Conservation (phyloP, 495 filamentous ascomycete species). For the Annulohypoxylon maeteangense region DNA sequence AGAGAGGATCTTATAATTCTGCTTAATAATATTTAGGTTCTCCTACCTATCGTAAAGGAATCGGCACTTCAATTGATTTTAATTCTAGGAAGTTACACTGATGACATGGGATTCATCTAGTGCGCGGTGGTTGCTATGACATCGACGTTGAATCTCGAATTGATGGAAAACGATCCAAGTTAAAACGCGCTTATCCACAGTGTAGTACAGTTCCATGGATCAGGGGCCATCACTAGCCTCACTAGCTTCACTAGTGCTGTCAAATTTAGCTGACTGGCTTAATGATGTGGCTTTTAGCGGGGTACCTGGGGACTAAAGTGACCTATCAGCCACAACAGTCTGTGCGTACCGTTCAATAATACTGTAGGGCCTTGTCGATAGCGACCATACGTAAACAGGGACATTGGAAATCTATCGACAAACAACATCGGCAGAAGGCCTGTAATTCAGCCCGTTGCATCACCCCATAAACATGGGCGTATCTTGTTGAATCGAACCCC, state of each 20-base stretch:
- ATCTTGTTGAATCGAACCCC: conserved; percentile 11
- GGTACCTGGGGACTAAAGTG: background rate
- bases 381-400: conserved; percentile 25
- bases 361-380: conserved; percentile 19
- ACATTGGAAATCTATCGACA: conserved; percentile 13
- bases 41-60: background rate
- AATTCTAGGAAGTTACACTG: background rate
- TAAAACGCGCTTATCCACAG: conserved; percentile 7
- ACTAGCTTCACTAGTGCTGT: background rate
- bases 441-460: conserved; percentile 17
- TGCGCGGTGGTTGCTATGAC: conserved; percentile 26
- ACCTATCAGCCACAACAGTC: conserved; percentile 2
- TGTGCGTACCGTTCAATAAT: background rate
- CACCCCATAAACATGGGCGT: conserved; percentile 29
- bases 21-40: background rate
- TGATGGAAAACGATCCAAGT: background rate
- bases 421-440: conserved; percentile 32
- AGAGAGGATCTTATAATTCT: background rate
- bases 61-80: background rate
- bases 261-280: conserved; percentile 2
- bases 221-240: conserved; percentile 6
- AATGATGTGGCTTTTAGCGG: conserved; percentile 11
- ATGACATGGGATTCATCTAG: conserved; percentile 14
- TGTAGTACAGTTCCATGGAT: conserved; percentile 7
- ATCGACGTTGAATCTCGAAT: background rate